Conservation (phyloP, 2,329 filamentous ascomycete genomes). For the Hymenoscyphus infarciens region DNA sequence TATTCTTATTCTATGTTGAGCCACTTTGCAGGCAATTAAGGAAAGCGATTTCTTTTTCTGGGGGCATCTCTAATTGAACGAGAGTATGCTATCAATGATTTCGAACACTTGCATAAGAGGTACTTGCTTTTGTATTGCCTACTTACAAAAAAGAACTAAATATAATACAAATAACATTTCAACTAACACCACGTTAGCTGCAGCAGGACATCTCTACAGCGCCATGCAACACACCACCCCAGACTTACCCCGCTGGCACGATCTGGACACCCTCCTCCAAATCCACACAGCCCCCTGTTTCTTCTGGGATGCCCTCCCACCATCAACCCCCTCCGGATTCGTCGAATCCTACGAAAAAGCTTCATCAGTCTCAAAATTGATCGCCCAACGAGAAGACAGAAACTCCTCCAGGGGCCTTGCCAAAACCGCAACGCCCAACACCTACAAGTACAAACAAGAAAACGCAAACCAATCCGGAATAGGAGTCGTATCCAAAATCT, state of each 20-base stretch:
- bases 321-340: slow-evolving; percentile 2
- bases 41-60: neutral
- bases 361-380: neutral
- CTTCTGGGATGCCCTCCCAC: slow-evolving; percentile 11
- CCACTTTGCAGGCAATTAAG: neutral
- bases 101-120: too few species aligned
- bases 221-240: slow-evolving; percentile 15
- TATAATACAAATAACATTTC: neutral
- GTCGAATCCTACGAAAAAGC: neutral
- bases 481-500: slow-evolving; percentile 13
- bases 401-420: neutral
- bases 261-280: slow-evolving; percentile 21
- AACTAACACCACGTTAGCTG: slow-evolving; percentile 8
- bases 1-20: neutral
- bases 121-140: too few species aligned
- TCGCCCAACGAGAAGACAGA: neutral
- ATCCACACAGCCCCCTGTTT: slow-evolving; percentile 17
- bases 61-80: neutral
- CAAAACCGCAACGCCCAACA: neutral
- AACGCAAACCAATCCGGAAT: slow-evolving; percentile 6
- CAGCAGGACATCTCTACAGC: slow-evolving; percentile 21
- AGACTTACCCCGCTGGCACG: slow-evolving; percentile 15
- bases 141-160: too few species aligned
- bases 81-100: too few species aligned
- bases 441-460: neutral